phyloP scores from a whole-genome alignment of 441 rosid species.

The Erysimum cheiri region DNA sequence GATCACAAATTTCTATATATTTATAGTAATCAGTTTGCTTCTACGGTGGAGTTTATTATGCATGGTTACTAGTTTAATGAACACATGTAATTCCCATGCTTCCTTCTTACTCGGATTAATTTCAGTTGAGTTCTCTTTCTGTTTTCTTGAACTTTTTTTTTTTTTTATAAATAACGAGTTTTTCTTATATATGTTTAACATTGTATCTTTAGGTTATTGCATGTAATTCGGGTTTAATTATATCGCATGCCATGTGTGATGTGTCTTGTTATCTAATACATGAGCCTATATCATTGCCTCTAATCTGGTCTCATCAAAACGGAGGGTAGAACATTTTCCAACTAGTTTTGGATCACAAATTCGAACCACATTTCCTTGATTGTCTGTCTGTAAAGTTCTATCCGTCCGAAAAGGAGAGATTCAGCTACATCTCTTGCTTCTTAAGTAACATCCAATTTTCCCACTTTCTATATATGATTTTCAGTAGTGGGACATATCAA shows the following conservation, averaged over 20 bases:
- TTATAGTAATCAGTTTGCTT: constrained; percentile 1
- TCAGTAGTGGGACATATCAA: too few relatives aligned
- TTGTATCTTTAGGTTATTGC: constrained; percentile 7
- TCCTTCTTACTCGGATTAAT: constrained; percentile 38
- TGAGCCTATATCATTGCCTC: constrained; percentile 9
- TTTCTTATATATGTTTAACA: background rate
- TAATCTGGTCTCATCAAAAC: background rate
- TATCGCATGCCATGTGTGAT: background rate
- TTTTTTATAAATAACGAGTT: background rate
- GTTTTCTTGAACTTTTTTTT: background rate
- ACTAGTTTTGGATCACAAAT: background rate
- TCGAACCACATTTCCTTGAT: background rate
- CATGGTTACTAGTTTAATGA: constrained; percentile 24
- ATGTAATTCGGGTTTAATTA: constrained; percentile 36
- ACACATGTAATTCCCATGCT: constrained; percentile 35
- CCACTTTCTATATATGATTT: too few relatives aligned
- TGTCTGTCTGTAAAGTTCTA: background rate
- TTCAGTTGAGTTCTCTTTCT: constrained; percentile 25
- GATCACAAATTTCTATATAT: background rate
- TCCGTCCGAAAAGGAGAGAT: constrained; percentile 3
- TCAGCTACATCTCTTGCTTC: constrained; percentile 4
- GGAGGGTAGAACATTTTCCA: background rate
- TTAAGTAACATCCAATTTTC: constrained; percentile 5
- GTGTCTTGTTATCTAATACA: background rate
- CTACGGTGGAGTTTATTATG: background rate